Base-by-base conservation (phyloP, 805 yeast species). In the Wickerhamiella spandovensis region DNA sequence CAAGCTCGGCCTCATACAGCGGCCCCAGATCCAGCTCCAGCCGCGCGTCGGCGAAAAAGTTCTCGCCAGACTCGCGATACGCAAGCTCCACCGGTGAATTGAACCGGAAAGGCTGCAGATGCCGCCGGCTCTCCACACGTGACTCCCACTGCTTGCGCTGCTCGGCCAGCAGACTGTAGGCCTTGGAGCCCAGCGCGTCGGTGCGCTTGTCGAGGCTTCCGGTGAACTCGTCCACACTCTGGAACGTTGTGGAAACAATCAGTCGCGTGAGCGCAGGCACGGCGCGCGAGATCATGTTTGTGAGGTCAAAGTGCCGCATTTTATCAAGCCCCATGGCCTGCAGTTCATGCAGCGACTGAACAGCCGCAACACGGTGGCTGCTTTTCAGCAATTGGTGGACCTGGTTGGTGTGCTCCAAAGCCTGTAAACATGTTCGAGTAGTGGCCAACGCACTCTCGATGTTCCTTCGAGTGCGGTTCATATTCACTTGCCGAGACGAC, bases 1-100 rank as follows among this genome's bases (percentile, higher is more conserved):
- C 94, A 58, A 89, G 71, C 24, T 85, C 75, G 3, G 94, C 80
- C 66, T 90, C 96, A 64, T 79, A 84, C 25, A 90, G 70, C 6
- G 88, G 83, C n/a, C 79, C 74, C 51, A 89, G 64, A 50, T 81
- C 80, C 30, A 87, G 72, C 17, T 67, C 66, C 3, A 73, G 56
- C n/a, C 63, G 61, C 5, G 69, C 68, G 47, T 74, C 76, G 7
- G 72, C 68, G 46, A 81, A 66, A 2, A 51, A 73, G 55, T 68
- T 71, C 51, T 64, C 62, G 48, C 69, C 67, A 0, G 81, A 72
- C 44, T 77, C 79, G 58, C 97, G 72, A 61, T 87, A 70, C 6
- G 95, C 78, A 7, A 77, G 65, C 64, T 90, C 97, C 5, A 89
- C 84, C 0, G 95, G 84, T 0, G 96, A 84, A 63, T 89, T 89